phyloP scores from a whole-genome alignment of 306 rosid genomes.

The Clitoria ternatea region DNA sequence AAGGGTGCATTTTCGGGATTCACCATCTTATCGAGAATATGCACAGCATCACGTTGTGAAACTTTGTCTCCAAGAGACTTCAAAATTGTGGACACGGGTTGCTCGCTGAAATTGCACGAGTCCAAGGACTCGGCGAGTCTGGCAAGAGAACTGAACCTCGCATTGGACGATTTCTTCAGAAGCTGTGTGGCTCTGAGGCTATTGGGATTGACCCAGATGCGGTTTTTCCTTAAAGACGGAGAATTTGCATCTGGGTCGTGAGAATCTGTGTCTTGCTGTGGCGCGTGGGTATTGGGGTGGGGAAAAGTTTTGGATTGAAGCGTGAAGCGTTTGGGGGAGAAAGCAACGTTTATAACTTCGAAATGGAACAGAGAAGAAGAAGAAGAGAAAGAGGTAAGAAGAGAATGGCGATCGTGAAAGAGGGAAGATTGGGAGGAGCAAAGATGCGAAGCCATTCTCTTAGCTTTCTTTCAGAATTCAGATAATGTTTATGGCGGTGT shows the following conservation, averaged over 20 bases:
- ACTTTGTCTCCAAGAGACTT: slow-evolving; percentile 36
- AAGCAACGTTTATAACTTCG: not conserved
- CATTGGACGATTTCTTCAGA: slow-evolving; percentile 34
- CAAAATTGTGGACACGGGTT: slow-evolving; percentile 41
- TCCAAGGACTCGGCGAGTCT: slow-evolving; percentile 50
- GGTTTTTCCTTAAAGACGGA: slow-evolving; percentile 35
- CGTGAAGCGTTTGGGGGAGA: slow-evolving; percentile 19
- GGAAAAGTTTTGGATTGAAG: slow-evolving; percentile 25
- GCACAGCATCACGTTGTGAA: slow-evolving; percentile 64
- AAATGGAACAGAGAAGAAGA: slow-evolving; percentile 19
- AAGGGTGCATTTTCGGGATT: slow-evolving; percentile 51
- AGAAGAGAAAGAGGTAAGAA: slow-evolving; percentile 1
- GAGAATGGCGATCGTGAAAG: not conserved
- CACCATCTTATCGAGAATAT: slow-evolving; percentile 56
- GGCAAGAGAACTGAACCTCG: slow-evolving; percentile 47
- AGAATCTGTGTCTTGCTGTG: slow-evolving; percentile 29
- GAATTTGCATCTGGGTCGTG: slow-evolving; percentile 35
- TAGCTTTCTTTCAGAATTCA: not conserved
- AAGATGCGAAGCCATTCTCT: not conserved
- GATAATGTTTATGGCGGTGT: no score
- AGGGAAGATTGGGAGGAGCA: not conserved
- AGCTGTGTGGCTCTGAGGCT: slow-evolving; percentile 57
- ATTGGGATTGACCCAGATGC: slow-evolving; percentile 75
- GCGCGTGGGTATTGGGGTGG: slow-evolving; percentile 3
- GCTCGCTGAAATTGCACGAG: slow-evolving; percentile 38